A percentile compares a stretch with the other conserved stretches of the same genome.
Conservation (phyloP, 345 rosid genomes). For the Citrus inodora region DNA sequence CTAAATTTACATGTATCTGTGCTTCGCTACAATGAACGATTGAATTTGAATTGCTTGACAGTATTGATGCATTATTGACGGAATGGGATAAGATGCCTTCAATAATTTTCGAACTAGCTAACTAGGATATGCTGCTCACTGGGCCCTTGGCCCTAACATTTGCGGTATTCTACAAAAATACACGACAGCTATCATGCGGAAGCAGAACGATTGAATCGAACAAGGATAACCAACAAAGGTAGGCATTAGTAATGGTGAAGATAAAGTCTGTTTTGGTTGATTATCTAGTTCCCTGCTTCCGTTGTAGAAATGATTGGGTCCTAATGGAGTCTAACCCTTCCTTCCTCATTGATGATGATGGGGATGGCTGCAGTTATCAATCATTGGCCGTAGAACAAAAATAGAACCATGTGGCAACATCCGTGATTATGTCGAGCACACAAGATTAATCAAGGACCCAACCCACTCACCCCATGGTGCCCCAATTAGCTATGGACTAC, state of each 20-base stretch:
- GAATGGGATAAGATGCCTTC: not conserved
- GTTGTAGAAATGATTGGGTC: not conserved
- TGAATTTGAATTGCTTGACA: not conserved
- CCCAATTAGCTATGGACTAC: too few species aligned
- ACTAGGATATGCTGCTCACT: not conserved
- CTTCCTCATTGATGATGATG: not conserved
- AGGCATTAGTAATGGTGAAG: not conserved
- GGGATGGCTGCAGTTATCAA: not conserved
- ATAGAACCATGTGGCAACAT: not conserved
- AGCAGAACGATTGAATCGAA: not conserved
- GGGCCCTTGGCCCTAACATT: slow-evolving; percentile 6
- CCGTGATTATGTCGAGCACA: not conserved
- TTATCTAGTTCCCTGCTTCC: not conserved
- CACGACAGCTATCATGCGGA: slow-evolving; percentile 3
- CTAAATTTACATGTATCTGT: not conserved
- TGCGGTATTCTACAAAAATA: not conserved
- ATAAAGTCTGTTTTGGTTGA: not conserved
- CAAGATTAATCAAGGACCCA: too few species aligned
- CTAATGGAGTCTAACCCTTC: not conserved
- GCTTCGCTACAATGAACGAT: not conserved
- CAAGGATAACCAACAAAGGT: not conserved
- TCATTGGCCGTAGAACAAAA: not conserved
- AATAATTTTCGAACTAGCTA: slow-evolving; percentile 2
- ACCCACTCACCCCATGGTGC: too few species aligned
- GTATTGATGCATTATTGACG: not conserved